Conservation (phyloP, 2,329 filamentous ascomycete species). For the Talaromyces funiculosus region DNA sequence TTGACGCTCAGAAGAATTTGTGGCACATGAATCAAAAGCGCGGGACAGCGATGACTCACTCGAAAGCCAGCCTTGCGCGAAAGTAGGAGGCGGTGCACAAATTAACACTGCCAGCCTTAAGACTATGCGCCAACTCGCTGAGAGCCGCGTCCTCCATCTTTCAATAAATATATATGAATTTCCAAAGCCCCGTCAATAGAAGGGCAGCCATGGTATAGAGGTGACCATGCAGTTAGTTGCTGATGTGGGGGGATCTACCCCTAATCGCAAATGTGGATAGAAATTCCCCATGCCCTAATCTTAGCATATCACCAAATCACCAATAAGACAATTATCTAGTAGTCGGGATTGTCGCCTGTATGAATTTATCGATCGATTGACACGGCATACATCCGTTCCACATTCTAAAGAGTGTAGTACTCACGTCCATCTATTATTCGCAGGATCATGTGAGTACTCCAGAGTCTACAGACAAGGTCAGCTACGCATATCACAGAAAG, state of each 20-base stretch:
- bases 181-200: background rate
- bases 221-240: background rate
- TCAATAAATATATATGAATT: background rate
- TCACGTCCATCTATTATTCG: background rate
- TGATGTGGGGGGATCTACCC: background rate
- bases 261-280: background rate
- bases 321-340: too few relatives aligned
- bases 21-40: background rate
- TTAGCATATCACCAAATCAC: too few relatives aligned
- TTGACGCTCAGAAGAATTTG: background rate
- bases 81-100: background rate
- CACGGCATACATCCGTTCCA: background rate
- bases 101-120: background rate
- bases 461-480: background rate
- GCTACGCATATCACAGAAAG: background rate
- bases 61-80: background rate
- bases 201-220: background rate
- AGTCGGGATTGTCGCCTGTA: too few relatives aligned
- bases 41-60: too few relatives aligned
- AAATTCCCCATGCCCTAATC: background rate
- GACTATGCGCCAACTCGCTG: background rate
- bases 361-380: too few relatives aligned
- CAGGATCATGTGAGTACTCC: background rate
- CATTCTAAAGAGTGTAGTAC: background rate
- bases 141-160: background rate